Evolutionary conservation across 176 grass and related monocot species (phyloP), one percentile per base, ranked within the genome.

Genomic region (Carex myosuroides): DNA sequence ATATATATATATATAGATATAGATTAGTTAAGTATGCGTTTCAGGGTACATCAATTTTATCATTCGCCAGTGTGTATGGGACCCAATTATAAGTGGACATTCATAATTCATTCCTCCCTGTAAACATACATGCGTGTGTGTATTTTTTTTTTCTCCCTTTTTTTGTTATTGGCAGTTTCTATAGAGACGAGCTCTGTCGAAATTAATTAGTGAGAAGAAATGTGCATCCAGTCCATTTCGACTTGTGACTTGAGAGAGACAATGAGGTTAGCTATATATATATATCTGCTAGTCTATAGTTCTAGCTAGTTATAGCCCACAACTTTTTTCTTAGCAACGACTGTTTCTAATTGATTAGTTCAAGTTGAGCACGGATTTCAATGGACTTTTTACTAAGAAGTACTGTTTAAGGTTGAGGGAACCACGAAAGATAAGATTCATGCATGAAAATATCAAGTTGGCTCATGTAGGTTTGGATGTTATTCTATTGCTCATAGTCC

Each of bases 61-160:
- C 16, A 86, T 86, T 80, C 14, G 29, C 84, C 60, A 66, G 52
- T 10, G 50, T 80, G 84, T 20, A 57, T 37, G 59, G 71, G 71
- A 66, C 59, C 71, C 44, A 11, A 69, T 70, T 86, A 2, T 20
- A 65, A 57, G 6, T 60, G 70, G 42, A 73, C 2, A 29, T 29
- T 26, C n/a, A 72, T 42, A 24, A 72, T 72, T 72, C 30, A 39
- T 12, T 11, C n/a, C 70, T 48, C 42, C 42, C 37, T 22, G 41
- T 50, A 50, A 73, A 73, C 32, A 18, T 21, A n/a, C 5, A n/a
- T 72, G 10, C 68, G 6, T 42, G 60, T 57, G 14, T 72, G 33
- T 35, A 35, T 29, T 29, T 29, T 29, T 29, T 35, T 35, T 35
- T 35, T 35, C 33, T 35, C 33, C 33, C 2, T 35, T 26, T 26